Base-by-base conservation (phyloP, 2,329 filamentous ascomycete genomes). In the Penicillium olsonii region DNA sequence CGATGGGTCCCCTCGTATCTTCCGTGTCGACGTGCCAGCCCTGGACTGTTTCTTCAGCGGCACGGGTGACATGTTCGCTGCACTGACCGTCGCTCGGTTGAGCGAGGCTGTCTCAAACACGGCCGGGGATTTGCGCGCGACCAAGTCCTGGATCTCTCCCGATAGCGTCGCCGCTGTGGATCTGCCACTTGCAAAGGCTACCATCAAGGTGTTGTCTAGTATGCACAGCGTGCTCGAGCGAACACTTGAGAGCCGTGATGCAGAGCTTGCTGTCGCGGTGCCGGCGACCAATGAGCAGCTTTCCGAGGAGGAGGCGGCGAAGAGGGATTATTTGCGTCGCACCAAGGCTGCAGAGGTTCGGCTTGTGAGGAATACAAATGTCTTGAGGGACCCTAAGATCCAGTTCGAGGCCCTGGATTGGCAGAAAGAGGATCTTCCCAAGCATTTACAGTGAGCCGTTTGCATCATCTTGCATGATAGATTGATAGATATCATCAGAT, bases 11-110 rank as follows among this genome's bases (percentile, higher is more conserved):
- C 84, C 92, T 0, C 86, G 94, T n/a, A 80, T 92, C 44, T 99
- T 97, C 78, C 85, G 87, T 63, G 86, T 97, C 63, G 84, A 88
- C 48, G 90, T 96, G 48, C 91, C 92, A 0, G 83, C 87, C 22
- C 85, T 96, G 52, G 88, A 96, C 66, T 89, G 91, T 73, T 96
- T 94, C 78, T 99, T 97, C 73, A 91, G 88, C 62, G 94, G 94
- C 34, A 97, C 95, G 0, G 94, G 94, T 39, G 94, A 99, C 75
- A 96, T 99, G 92, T 97, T 99, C 67, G 92, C 91, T 24, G 92
- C 92, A 7, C 79, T 99, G 38, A 91, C 90, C 66, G 84, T 96
- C 1, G 89, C 89, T 34, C 85, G 92, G 24, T 84, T 99, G 65
- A 86, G 92, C 50, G 90, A 97, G 75, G 91, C 90, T 20, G 87